Evolutionary conservation across 805 yeast genomes (phyloP).

Genomic region (Starmerella davenportii): DNA sequence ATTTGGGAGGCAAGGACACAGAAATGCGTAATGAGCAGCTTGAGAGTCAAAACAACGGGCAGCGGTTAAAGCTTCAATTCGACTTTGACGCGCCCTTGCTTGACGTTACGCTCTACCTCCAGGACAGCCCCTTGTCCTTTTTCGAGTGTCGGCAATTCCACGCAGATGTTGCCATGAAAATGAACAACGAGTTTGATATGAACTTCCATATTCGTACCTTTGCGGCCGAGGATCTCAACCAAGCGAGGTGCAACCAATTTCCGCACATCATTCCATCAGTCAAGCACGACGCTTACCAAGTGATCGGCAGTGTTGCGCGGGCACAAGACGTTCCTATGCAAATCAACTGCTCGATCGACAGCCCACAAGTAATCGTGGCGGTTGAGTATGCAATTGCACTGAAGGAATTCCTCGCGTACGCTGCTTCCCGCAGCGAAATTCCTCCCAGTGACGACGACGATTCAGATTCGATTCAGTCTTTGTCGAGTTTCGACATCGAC

Average conservation of each 20-base stretch:
- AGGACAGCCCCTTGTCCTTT: slow-evolving; percentile 29
- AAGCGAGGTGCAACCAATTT: slow-evolving; percentile 45
- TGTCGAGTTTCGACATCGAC: not conserved
- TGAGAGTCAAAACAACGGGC: not conserved
- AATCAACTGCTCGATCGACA: slow-evolving; percentile 36
- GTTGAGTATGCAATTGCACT: slow-evolving; percentile 70
- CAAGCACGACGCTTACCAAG: slow-evolving; percentile 47
- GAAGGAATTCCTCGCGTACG: slow-evolving; percentile 33
- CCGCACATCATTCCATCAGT: slow-evolving; percentile 64
- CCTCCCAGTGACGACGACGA: slow-evolving; percentile 11
- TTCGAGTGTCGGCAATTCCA: slow-evolving; percentile 45
- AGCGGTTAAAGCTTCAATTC: slow-evolving; percentile 8
- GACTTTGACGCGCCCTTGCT: slow-evolving; percentile 14
- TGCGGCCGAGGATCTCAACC: slow-evolving; percentile 57
- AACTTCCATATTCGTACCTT: slow-evolving; percentile 54
- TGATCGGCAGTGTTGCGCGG: slow-evolving; percentile 32
- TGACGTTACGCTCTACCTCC: slow-evolving; percentile 6
- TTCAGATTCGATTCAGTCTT: not conserved
- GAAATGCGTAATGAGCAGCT: not conserved
- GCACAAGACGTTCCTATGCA: slow-evolving; percentile 10
- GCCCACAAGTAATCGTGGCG: slow-evolving; percentile 66
- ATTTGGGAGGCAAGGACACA: slow-evolving; percentile 2
- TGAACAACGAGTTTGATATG: slow-evolving; percentile 39
- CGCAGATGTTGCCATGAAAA: slow-evolving; percentile 32
- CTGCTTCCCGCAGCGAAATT: not conserved